Evolutionary conservation across 768 basidiomycete species (phyloP).

Genomic region (Suillus bovinus): DNA sequence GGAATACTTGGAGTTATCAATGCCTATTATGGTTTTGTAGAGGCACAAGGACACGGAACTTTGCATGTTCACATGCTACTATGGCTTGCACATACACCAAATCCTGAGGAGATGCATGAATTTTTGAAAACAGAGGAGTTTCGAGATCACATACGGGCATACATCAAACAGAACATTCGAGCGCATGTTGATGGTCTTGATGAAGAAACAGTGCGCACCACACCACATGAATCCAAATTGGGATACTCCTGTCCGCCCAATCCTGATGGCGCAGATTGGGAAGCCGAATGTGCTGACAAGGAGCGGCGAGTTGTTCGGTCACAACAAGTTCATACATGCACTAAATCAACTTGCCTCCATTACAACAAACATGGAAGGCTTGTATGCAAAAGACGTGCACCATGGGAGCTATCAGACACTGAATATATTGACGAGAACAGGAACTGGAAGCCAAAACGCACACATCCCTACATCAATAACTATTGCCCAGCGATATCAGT

Average conservation of each 20-base stretch:
- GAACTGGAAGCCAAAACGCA: background rate
- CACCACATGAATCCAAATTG: too few species aligned
- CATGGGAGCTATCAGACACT: background rate
- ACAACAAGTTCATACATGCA: background rate
- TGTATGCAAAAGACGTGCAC: background rate
- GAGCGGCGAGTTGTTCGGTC: background rate
- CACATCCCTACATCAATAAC: background rate
- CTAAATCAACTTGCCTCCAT: too few species aligned
- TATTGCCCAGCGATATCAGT: constrained; percentile 22
- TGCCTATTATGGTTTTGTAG: constrained; percentile 32
- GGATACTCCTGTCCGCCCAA: too few species aligned
- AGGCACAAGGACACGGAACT: constrained; percentile 42
- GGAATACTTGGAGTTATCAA: constrained; percentile 33
- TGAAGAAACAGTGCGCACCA: too few species aligned
- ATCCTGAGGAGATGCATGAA: constrained; percentile 26
- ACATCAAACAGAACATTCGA: constrained; percentile 31
- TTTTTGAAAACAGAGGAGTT: constrained; percentile 28
- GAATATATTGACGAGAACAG: background rate
- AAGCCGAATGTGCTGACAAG: too few species aligned
- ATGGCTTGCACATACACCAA: constrained; percentile 38
- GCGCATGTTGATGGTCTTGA: constrained; percentile 26
- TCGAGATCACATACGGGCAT: constrained; percentile 25
- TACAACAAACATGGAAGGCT: background rate
- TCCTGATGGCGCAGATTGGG: too few species aligned
- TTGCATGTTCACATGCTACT: constrained; percentile 22